These are phyloP conservation scores for Furcasterigmium sp. DNA, from an alignment of 2,329 filamentous ascomycete species.

Conservation along the genomic window DNA sequence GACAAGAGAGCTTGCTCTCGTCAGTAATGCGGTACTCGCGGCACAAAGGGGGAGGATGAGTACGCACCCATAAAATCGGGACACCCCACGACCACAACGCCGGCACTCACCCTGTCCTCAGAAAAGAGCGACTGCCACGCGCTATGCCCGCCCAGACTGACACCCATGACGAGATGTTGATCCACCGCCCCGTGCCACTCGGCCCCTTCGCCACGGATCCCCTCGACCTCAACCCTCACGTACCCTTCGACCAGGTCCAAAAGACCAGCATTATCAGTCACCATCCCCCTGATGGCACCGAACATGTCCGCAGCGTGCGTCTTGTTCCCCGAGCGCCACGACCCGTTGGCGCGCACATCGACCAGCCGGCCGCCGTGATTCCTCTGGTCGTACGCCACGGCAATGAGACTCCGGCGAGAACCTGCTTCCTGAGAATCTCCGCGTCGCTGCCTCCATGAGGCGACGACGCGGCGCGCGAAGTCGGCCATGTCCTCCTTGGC, in stretches of 20 bases:
- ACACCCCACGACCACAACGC: conserved; percentile 78
- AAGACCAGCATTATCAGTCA: conserved; percentile 67
- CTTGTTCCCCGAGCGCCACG: conserved; percentile 75
- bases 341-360: conserved; percentile 62
- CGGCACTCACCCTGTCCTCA: conserved; percentile 74
- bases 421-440: conserved; percentile 36
- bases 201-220: conserved; percentile 1
- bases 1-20: conserved; percentile 56
- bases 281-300: conserved; percentile 65
- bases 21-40: neutral
- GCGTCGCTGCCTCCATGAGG: conserved; percentile 46
- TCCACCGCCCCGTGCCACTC: conserved; percentile 32
- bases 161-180: conserved; percentile 71
- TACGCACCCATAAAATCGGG: conserved; percentile 74
- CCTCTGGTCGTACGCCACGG: conserved; percentile 82
- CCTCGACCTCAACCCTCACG: conserved; percentile 50
- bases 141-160: conserved; percentile 82
- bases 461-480: conserved; percentile 63
- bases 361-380: conserved; percentile 80
- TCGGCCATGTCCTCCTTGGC: conserved; percentile 69
- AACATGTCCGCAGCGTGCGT: conserved; percentile 93
- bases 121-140: conserved; percentile 79
- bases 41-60: neutral
- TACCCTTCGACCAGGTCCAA: conserved; percentile 77
- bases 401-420: conserved; percentile 59